A percentile compares a stretch with the other conserved stretches of the same genome.
phyloP scores from a whole-genome alignment of 1,139 yeast genomes.

The Candida glucosophila region DNA sequence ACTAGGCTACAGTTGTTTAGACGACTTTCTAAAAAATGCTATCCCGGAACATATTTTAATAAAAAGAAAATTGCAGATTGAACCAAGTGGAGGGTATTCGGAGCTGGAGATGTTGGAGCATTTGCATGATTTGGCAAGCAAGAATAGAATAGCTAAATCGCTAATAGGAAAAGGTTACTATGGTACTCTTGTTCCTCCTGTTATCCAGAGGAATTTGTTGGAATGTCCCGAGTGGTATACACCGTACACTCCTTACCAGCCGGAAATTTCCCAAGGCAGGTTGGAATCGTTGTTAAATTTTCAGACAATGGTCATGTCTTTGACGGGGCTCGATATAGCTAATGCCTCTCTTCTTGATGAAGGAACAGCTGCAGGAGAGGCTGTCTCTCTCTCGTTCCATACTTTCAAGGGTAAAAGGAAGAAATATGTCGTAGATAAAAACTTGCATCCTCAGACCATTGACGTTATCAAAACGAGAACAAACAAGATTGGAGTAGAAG shows the following conservation, averaged over 20 bases:
- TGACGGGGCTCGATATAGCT: conserved; percentile 88
- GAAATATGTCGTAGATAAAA: conserved; percentile 64
- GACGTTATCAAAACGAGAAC: conserved; percentile 78
- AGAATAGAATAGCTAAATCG: conserved; percentile 63
- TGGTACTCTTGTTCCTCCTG: conserved; percentile 85
- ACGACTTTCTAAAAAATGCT: conserved; percentile 61
- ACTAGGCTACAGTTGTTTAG: conserved; percentile 61
- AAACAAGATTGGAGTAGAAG: conserved; percentile 57
- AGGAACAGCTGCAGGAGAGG: conserved; percentile 98
- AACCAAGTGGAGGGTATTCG: conserved; percentile 64
- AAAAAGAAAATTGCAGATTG: conserved; percentile 54
- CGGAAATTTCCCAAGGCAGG: conserved; percentile 96
- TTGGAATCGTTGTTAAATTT: conserved; percentile 81
- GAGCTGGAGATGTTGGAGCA: conserved; percentile 76
- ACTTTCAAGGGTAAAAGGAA: conserved; percentile 57
- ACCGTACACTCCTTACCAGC: conserved; percentile 96
- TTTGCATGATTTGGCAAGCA: conserved; percentile 58
- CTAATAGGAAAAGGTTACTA: conserved; percentile 93
- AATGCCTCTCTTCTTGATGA: conserved; percentile 93
- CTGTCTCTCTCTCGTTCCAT: conserved; percentile 79
- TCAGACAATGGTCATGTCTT: conserved; percentile 81
- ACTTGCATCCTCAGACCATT: conserved; percentile 79
- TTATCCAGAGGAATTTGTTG: conserved; percentile 81
- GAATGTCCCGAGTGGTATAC: conserved; percentile 99
- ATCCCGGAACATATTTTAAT: conserved; percentile 72